These are phyloP conservation scores for Sugiyamaella floridensis DNA, from an alignment of 805 yeast genomes.

Conservation along the genomic window DNA sequence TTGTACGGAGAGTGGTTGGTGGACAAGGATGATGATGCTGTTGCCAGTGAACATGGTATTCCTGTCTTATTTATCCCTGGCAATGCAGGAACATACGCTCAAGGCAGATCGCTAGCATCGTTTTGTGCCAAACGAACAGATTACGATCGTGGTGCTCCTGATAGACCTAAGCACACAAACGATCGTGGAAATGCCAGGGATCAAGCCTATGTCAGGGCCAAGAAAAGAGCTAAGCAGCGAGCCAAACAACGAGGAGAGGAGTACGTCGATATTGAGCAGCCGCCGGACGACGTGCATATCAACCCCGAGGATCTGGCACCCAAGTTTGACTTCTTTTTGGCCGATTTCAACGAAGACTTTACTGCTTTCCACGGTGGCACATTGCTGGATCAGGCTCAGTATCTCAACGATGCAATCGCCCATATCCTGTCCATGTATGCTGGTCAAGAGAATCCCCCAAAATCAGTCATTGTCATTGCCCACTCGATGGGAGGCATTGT, in stretches of 20 bases:
- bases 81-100: constrained; percentile 90
- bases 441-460: constrained; percentile 34
- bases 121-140: constrained; percentile 51
- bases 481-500: constrained; percentile 98
- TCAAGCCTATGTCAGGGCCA: background rate
- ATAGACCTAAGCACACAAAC: constrained; percentile 26
- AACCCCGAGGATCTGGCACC: background rate
- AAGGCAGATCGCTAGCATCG: constrained; percentile 87
- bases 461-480: constrained; percentile 69
- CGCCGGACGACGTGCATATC: background rate
- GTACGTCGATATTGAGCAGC: background rate
- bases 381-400: constrained; percentile 87
- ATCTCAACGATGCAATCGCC: constrained; percentile 72
- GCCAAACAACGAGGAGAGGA: background rate
- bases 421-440: constrained; percentile 65
- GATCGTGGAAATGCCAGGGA: background rate
- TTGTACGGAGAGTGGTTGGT: constrained; percentile 76
- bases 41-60: constrained; percentile 42
- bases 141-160: constrained; percentile 13
- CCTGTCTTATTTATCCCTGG: constrained; percentile 96
- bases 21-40: constrained; percentile 15
- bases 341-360: constrained; percentile 90
- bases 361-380: constrained; percentile 95
- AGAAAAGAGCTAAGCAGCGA: background rate
- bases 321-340: constrained; percentile 68